These are phyloP conservation scores for Solanum commersonii DNA, from an alignment of 257 asterid species.

Conservation along the genomic window DNA sequence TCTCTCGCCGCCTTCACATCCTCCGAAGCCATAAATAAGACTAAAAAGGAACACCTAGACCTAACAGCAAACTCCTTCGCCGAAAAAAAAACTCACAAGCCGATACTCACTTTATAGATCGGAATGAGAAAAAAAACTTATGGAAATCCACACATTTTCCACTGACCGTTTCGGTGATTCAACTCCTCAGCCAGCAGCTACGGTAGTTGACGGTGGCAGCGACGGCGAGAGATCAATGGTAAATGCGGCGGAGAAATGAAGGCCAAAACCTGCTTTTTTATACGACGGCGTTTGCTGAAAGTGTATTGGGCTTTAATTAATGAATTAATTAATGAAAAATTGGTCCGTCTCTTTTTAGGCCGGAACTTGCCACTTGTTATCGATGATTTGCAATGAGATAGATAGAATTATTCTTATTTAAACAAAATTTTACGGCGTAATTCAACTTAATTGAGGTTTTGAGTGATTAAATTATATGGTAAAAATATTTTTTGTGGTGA, in stretches of 20 bases:
- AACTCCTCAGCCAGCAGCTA: background rate
- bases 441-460: too few species aligned
- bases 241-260: background rate
- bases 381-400: background rate
- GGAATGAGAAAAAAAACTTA: background rate
- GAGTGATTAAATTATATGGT: background rate
- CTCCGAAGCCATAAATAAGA: slow-evolving; percentile 25
- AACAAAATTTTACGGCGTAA: too few species aligned
- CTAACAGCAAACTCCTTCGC: background rate
- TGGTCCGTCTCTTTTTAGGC: background rate
- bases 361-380: background rate
- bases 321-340: background rate
- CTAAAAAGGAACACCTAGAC: background rate
- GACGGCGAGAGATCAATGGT: background rate
- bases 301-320: background rate
- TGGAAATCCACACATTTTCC: background rate
- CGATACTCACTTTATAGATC: background rate
- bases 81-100: background rate
- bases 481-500: background rate
- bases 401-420: background rate
- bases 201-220: background rate
- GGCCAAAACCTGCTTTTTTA: background rate
- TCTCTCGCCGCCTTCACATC: slow-evolving; percentile 27
- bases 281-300: slow-evolving; percentile 1
- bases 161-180: background rate